phyloP scores from a whole-genome alignment of 176 grass and related monocot species.

The Triticum aestivum region IWGSC_CS_RefSeq_v2.1 NC_057795.1:537236305-537236804 shows the following conservation, averaged over 20 bases:
- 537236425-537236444: conserved; percentile 16
- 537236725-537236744: conserved; percentile 85
- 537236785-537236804: conserved; percentile 77
- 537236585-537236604: neutral
- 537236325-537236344: no score
- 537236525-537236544: conserved; percentile 17
- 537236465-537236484: neutral
- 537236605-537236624: neutral
- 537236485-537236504: conserved; percentile 33
- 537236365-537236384: no score
- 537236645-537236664: conserved; percentile 69
- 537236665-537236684: conserved; percentile 88
- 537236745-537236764: conserved; percentile 76
- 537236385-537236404: neutral
- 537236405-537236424: neutral
- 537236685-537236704: conserved; percentile 97
- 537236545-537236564: neutral
- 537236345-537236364: no score
- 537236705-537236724: conserved; percentile 82
- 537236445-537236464: neutral
- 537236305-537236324: no score
- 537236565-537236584: neutral
- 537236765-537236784: conserved; percentile 66
- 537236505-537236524: neutral
- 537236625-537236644: neutral